Percentiles rank a stretch among this genome's conserved stretches.
Evolutionary conservation across 2,329 filamentous ascomycete genomes (phyloP).

Genomic region (Botryosphaeria dothidea): DNA sequence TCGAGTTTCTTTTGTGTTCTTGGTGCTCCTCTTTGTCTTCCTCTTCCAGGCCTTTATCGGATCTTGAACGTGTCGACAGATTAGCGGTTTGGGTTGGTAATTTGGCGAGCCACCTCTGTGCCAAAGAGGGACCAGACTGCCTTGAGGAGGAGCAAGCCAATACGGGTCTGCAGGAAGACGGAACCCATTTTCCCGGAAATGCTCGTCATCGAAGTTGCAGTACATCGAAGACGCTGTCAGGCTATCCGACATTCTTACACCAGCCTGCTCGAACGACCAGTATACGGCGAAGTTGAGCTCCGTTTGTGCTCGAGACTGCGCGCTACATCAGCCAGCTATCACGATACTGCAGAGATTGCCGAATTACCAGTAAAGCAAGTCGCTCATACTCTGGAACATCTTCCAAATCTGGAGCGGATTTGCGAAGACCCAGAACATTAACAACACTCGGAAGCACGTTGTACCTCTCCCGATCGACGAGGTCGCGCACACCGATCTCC

Average conservation of each 20-base stretch:
- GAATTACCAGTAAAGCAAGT: conserved; percentile 19
- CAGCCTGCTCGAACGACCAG: conserved; percentile 26
- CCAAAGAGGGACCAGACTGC: conserved; percentile 30
- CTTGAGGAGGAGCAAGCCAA: conserved; percentile 30
- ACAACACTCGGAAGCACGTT: conserved; percentile 27
- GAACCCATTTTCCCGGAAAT: conserved; percentile 26
- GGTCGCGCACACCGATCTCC: conserved; percentile 32
- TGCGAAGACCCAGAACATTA: conserved; percentile 22
- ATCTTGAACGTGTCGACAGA: conserved; percentile 29
- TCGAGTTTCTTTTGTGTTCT: background rate
- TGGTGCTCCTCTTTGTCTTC: conserved; percentile 13
- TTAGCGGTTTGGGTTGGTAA: conserved; percentile 33
- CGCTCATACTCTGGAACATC: conserved; percentile 29
- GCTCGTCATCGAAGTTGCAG: conserved; percentile 28
- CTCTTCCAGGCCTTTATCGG: conserved; percentile 30
- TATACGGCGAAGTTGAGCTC: conserved; percentile 32
- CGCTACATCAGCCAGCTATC: background rate
- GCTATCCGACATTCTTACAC: conserved; percentile 28
- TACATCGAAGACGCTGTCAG: conserved; percentile 30
- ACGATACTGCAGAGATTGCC: background rate
- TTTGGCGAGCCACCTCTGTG: conserved; percentile 31
- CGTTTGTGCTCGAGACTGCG: conserved; percentile 26
- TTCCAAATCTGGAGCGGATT: conserved; percentile 21
- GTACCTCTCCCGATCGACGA: conserved; percentile 30
- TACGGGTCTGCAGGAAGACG: conserved; percentile 29